Base-by-base conservation (phyloP, 331 rosid species). In the Arachis monticola region DNA sequence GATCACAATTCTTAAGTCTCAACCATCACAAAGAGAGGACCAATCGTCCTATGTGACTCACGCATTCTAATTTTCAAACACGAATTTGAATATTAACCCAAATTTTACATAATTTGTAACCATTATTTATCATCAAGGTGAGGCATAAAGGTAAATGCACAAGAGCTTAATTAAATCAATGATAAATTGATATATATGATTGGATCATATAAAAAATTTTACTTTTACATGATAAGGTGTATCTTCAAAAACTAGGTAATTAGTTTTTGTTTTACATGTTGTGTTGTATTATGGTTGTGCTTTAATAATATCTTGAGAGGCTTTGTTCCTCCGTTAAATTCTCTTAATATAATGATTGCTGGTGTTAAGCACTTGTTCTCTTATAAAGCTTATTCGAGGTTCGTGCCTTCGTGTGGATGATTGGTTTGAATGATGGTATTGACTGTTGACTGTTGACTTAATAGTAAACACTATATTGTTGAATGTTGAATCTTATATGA, bases 201-300 rank as follows among this genome's bases (percentile, higher is more conserved):
- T 8, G 11, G 53, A 8, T 10, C 2, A 1, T 9, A 5, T 48
- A 5, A 48, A 48, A 48, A 22, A 22, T 22, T 22, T 22, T 22
- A 22, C 11, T 48, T 48, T 48, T n/a, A 9, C 53, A 9, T 48
- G 10, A 48, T 11, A 48, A n/a, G 53, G 11, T 48, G n/a, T n/a
- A 3, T 48, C 27, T 48, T n/a, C 13, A 3, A 48, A 2, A 8
- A n/a, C 9, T 46, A 46, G 8, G 9, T 46, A 46, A 7, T 81
- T 22, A 22, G 27, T 22, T 22, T 79, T 72, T 70, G 60, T 13
- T 74, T 70, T 64, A 61, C 30, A 38, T 57, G 69, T 10, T 48
- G 40, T 38, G 66, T 30, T 7, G 45, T 45, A 13, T 42, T 76
- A 2, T 60, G 41, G 69, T 42, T 56, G 38, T n/a, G 42, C 41